These are phyloP conservation scores for Cylindrotheca fusiformis DNA, from an alignment of 108 stramenopile species.

Conservation along the genomic window DNA sequence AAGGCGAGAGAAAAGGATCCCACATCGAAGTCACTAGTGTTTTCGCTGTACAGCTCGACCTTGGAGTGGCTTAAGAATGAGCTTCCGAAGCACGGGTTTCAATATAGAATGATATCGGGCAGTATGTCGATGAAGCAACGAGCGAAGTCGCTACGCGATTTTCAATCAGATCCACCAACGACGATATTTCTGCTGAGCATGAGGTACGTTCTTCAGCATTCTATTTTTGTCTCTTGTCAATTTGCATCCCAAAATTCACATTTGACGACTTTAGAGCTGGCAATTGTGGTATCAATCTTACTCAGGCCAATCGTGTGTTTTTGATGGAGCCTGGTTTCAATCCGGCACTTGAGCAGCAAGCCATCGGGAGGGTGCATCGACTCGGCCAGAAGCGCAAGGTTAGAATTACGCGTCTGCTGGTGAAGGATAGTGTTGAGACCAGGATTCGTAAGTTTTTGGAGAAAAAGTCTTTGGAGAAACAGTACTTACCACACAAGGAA, in stretches of 20 bases:
- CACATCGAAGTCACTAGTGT: conserved; percentile 42
- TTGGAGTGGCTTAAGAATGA: conserved; percentile 34
- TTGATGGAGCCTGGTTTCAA: conserved; percentile 67
- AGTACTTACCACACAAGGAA: neutral
- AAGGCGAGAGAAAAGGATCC: conserved; percentile 36
- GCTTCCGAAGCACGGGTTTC: conserved; percentile 46
- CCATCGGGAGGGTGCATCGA: conserved; percentile 59
- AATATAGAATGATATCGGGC: conserved; percentile 38
- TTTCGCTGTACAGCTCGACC: conserved; percentile 44
- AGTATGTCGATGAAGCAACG: conserved; percentile 42
- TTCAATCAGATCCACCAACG: conserved; percentile 44
- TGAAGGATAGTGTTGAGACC: conserved; percentile 33
- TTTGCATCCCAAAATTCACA: neutral
- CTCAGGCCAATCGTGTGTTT: conserved; percentile 55
- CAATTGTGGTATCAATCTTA: conserved; percentile 60
- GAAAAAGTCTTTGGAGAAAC: conserved; percentile 23
- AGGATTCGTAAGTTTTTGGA: conserved; percentile 30
- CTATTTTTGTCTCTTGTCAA: neutral
- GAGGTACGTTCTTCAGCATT: conserved; percentile 21
- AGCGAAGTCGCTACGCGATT: conserved; percentile 42
- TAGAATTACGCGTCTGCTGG: conserved; percentile 20
- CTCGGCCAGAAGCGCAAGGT: conserved; percentile 50
- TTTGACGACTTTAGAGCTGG: conserved; percentile 24
- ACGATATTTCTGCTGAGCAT: conserved; percentile 53
- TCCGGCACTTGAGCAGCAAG: conserved; percentile 55